These are phyloP conservation scores for Taiwanofungus camphoratus DNA, from an alignment of 1,284 basidiomycete species.

Conservation along the genomic window DNA sequence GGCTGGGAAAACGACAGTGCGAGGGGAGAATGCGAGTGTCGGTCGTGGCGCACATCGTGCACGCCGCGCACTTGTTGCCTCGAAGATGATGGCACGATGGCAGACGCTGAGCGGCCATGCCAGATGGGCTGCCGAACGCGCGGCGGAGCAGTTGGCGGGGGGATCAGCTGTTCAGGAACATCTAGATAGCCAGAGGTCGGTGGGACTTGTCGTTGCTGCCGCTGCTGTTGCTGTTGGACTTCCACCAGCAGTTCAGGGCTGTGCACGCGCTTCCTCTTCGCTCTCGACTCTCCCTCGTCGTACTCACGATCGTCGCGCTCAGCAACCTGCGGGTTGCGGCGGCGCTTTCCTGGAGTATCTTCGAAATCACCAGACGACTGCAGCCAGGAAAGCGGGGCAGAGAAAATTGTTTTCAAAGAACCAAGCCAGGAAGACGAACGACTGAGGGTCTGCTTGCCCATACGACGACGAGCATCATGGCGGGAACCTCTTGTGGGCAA, in stretches of 20 bases:
- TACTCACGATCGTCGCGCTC: conserved; percentile 16
- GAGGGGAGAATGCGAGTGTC: conserved; percentile 19
- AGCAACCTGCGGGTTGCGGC: conserved; percentile 11
- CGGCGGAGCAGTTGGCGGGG: conserved; percentile 5
- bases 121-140: conserved; percentile 6
- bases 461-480: conserved; percentile 15
- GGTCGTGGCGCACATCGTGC: conserved; percentile 10
- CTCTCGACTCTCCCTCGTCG: conserved; percentile 18
- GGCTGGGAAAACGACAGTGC: conserved; percentile 13
- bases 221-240: conserved; percentile 8
- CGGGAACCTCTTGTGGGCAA: conserved; percentile 16
- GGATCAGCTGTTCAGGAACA: conserved; percentile 20
- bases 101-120: conserved; percentile 21
- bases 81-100: conserved; percentile 15
- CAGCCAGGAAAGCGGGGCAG: conserved; percentile 25
- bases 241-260: conserved; percentile 18
- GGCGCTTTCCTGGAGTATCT: conserved; percentile 22
- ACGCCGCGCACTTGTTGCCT: too few species aligned
- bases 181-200: conserved; percentile 23
- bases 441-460: conserved; percentile 14
- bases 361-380: conserved; percentile 13
- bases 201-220: neutral
- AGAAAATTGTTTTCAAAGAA: conserved; percentile 26
- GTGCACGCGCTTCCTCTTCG: conserved; percentile 26
- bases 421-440: conserved; percentile 26